These are phyloP conservation scores for Bretschneidera sinensis DNA, from an alignment of 345 rosid species.

Conservation along the genomic window DNA sequence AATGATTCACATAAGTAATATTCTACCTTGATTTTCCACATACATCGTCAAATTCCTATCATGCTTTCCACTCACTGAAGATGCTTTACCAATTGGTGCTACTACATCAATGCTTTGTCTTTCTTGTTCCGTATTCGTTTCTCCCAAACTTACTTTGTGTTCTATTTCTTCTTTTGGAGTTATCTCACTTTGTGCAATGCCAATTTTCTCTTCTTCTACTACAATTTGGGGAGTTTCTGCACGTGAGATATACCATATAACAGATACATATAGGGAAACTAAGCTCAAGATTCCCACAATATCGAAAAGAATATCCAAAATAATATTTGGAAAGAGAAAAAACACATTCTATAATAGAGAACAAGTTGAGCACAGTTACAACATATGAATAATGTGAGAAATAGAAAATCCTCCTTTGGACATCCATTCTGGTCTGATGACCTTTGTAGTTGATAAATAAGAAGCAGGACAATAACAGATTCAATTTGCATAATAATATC, in stretches of 20 bases:
- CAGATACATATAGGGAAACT: too few relatives aligned
- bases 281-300: too few relatives aligned
- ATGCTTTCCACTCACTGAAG: constrained; percentile 17
- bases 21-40: constrained; percentile 27
- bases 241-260: too few relatives aligned
- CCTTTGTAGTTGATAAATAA: not conserved
- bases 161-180: constrained; percentile 15
- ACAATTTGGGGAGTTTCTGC: too few relatives aligned
- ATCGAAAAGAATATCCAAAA: too few relatives aligned
- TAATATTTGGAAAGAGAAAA: too few relatives aligned
- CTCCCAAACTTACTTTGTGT: constrained; percentile 8
- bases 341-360: too few relatives aligned
- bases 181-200: constrained; percentile 13
- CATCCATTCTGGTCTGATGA: constrained; percentile 3
- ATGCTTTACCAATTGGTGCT: constrained; percentile 6
- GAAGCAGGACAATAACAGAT: not conserved
- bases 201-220: constrained; percentile 14
- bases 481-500: not conserved
- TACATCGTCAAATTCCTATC: constrained; percentile 9
- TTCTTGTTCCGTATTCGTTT: constrained; percentile 18
- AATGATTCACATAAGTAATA: not conserved
- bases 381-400: too few relatives aligned
- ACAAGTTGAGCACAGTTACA: too few relatives aligned
- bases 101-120: constrained; percentile 2
- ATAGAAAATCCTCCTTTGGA: too few relatives aligned